phyloP scores from a whole-genome alignment of 345 rosid genomes.

The Gossypium sturtianum region DNA sequence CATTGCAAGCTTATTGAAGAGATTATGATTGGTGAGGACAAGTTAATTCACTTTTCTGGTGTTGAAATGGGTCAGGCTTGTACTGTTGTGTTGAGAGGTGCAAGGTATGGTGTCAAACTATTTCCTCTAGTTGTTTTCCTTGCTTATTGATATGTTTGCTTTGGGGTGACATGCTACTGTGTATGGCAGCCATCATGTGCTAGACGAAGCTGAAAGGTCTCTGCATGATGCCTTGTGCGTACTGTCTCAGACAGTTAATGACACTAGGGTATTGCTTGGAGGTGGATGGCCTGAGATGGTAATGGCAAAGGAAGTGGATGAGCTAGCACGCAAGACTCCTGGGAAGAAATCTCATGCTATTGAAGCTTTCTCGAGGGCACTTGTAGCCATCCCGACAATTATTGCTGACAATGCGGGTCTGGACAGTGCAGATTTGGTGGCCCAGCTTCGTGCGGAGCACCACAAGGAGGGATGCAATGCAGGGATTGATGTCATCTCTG shows the following conservation, averaged over 20 bases:
- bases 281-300: constrained; percentile 99
- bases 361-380: constrained; percentile 89
- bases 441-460: constrained; percentile 99
- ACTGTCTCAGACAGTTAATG: constrained; percentile 90
- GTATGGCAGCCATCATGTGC: constrained; percentile 74
- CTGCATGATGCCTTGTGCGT: constrained; percentile 95
- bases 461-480: constrained; percentile 68
- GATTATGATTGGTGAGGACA: constrained; percentile 99
- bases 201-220: constrained; percentile 98
- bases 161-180: neutral
- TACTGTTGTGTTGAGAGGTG: constrained; percentile 88
- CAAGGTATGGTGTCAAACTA: constrained; percentile 46
- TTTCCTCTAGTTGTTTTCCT: neutral
- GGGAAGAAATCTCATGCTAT: constrained; percentile 96
- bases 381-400: constrained; percentile 73
- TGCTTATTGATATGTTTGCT: neutral
- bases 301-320: constrained; percentile 96
- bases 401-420: constrained; percentile 98
- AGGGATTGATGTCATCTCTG: constrained; percentile 88
- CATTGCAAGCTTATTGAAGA: constrained; percentile 94
- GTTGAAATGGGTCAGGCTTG: constrained; percentile 97
- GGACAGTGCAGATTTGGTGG: constrained; percentile 93
- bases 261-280: constrained; percentile 82
- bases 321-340: constrained; percentile 85
- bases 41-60: constrained; percentile 92